Base-by-base conservation (phyloP, 352 stramenopile genomes). In the Phytophthora sp. region DNA sequence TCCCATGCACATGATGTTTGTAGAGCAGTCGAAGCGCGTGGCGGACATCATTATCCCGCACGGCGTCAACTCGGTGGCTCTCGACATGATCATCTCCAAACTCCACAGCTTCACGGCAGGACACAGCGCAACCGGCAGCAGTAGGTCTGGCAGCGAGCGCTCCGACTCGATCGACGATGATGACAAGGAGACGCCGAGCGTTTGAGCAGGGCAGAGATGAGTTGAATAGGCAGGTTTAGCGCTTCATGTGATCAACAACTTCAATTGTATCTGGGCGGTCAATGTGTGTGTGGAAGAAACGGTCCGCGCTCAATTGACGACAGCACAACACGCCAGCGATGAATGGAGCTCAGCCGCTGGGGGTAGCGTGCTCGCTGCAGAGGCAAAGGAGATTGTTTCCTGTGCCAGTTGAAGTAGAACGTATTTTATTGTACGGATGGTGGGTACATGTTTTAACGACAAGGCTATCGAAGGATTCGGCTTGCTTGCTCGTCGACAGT, bases 1-100 rank as follows among this genome's bases (percentile, higher is more conserved):
- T 26, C 97, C 97, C 24, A 99, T 99, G 96, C 97, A 99, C 85
- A 91, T 98, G 69, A 92, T 97, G 82, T 99, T 98, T 65, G 96
- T 99, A 7, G 96, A 99, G 78, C 96, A 98, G 39, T 98, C 91
- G 47, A 99, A 99, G 72, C 77, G 84, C 58, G 84, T 94, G 35
- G 95, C 95, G 24, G 94, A 99, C 83, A 89, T 99, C 63, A 98
- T 98, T 77, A 96, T 98, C 51, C 96, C 95, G 29, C 86, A 96
- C 65, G 94, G 94, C 44, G 84, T 98, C 30, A 98, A 98, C 68
- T 90, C 86, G 41, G 90, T 98, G 21, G 94, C 95, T 62, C 82
- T 98, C 30, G 93, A 98, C 67, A 96, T 98, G 85, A 94, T 98
- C 63, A 88, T 98, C 60, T 93, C 86, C 41, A 89, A 89, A 50